Conservation (phyloP, 257 asterid genomes). For the Vinca minor region DNA sequence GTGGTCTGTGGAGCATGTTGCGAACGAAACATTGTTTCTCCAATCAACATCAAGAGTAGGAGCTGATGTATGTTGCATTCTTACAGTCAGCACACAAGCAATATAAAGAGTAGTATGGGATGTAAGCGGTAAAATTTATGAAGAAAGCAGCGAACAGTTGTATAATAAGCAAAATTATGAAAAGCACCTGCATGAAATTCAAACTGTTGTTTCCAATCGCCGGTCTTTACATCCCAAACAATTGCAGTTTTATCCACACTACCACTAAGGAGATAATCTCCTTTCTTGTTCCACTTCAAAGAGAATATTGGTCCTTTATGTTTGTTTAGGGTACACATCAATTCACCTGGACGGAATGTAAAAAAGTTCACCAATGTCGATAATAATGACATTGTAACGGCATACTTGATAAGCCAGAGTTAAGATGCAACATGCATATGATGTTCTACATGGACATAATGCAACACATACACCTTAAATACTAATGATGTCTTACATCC, state of each 20-base stretch:
- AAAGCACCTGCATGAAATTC: slow-evolving; percentile 82
- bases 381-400: neutral
- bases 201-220: slow-evolving; percentile 93
- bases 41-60: slow-evolving; percentile 98
- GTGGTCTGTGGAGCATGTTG: slow-evolving; percentile 96
- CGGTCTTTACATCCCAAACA: slow-evolving; percentile 92
- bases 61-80: slow-evolving; percentile 34
- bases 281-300: slow-evolving; percentile 97
- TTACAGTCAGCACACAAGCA: slow-evolving; percentile 9
- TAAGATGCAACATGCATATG: neutral
- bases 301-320: slow-evolving; percentile 97
- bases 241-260: slow-evolving; percentile 96
- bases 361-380: slow-evolving; percentile 8
- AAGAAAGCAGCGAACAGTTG: slow-evolving; percentile 8
- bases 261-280: slow-evolving; percentile 92
- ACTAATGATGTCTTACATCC: neutral
- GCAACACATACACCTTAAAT: no score
- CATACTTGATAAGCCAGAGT: neutral
- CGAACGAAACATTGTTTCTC: slow-evolving; percentile 81
- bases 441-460: neutral
- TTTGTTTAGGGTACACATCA: slow-evolving; percentile 67
- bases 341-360: slow-evolving; percentile 60
- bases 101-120: neutral
- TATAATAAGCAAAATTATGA: slow-evolving; percentile 14
- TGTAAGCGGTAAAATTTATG: neutral